These are phyloP conservation scores for Pouteria campechiana DNA, from an alignment of 179 eudicot genomes.

Conservation along the genomic window DNA sequence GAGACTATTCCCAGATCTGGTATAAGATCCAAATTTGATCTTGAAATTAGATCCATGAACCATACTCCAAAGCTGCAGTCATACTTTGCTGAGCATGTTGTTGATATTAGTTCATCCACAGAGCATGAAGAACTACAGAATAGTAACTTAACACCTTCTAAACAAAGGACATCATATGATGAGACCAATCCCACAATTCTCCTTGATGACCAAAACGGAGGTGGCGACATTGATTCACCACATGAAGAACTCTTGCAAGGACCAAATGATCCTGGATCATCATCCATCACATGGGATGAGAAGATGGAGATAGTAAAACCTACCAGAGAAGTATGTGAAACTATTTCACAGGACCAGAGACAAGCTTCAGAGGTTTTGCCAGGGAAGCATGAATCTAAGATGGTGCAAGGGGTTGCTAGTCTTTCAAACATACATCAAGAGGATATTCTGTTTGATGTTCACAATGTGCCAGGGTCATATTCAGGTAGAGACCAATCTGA, in stretches of 20 bases:
- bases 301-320: conserved; percentile 45
- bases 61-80: conserved; percentile 37
- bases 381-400: conserved; percentile 9
- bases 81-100: conserved; percentile 44
- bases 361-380: conserved; percentile 17
- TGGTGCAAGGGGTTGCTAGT: conserved; percentile 16
- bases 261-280: conserved; percentile 22
- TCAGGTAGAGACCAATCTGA: conserved; percentile 27
- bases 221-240: conserved; percentile 13
- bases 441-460: conserved; percentile 18
- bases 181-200: conserved; percentile 22
- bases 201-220: conserved; percentile 22
- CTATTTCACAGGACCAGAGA: no score
- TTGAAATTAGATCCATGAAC: conserved; percentile 34
- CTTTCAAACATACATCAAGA: conserved; percentile 10
- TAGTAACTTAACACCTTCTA: conserved; percentile 21
- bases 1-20: conserved; percentile 41
- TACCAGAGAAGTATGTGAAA: conserved; percentile 8
- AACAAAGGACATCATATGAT: conserved; percentile 13
- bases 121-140: conserved; percentile 30
- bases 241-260: conserved; percentile 18
- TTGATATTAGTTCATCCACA: conserved; percentile 31
- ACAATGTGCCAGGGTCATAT: conserved; percentile 7
- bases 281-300: conserved; percentile 70
- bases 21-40: conserved; percentile 39